phyloP scores from a whole-genome alignment of 176 grass and related monocot species.

The Raddia distichophylla region DNA sequence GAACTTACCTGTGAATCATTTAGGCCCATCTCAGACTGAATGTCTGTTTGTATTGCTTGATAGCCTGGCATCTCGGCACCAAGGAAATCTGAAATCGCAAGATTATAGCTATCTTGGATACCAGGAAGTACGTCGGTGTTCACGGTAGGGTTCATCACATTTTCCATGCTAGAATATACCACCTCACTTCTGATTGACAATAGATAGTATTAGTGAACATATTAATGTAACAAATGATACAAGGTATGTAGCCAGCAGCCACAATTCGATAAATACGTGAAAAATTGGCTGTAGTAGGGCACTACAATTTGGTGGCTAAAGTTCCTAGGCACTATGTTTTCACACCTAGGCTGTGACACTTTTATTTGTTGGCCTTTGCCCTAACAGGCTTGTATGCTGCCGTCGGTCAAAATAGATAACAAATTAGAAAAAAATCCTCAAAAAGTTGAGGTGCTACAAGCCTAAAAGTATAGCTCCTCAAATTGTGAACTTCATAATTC shows the following conservation, averaged over 20 bases:
- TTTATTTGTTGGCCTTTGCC: too few species aligned
- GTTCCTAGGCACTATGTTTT: too few species aligned
- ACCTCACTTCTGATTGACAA: constrained; percentile 52
- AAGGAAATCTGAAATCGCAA: constrained; percentile 87
- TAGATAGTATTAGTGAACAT: constrained; percentile 32
- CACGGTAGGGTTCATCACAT: constrained; percentile 52
- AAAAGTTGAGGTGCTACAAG: too few species aligned
- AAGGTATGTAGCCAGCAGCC: constrained; percentile 12
- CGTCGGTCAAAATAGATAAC: too few species aligned
- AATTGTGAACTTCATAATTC: too few species aligned
- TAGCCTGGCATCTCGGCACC: constrained; percentile 76
- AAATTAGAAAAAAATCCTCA: too few species aligned
- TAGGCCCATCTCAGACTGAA: constrained; percentile 69
- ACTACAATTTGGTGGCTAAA: too few species aligned
- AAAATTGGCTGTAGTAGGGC: too few species aligned
- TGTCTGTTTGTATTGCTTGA: constrained; percentile 62
- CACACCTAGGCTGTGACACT: too few species aligned
- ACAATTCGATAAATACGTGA: neutral
- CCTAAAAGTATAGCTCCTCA: too few species aligned
- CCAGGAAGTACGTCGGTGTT: constrained; percentile 63
- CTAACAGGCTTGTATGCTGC: too few species aligned
- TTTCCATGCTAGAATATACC: constrained; percentile 69
- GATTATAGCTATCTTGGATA: constrained; percentile 76
- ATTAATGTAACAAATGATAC: neutral
- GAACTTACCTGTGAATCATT: constrained; percentile 43